Evolutionary conservation across 164 flowering plant species (phyloP).

Genomic region (Sextonia rubra): DNA sequence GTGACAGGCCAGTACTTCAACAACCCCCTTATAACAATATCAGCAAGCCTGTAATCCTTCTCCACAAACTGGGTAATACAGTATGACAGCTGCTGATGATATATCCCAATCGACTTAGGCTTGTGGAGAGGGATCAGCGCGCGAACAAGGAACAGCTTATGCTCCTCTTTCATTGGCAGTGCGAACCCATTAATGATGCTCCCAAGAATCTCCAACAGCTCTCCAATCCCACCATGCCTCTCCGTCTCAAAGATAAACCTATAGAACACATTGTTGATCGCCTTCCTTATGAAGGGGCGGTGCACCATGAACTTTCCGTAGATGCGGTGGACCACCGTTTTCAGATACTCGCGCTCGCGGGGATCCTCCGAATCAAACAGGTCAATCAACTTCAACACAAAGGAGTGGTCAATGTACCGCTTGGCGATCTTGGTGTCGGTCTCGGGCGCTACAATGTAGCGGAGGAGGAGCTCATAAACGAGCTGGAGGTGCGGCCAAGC

Average conservation of each 20-base stretch:
- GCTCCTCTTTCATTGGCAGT: constrained; percentile 54
- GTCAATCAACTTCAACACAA: constrained; percentile 41
- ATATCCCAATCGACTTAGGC: constrained; percentile 36
- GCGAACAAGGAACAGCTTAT: constrained; percentile 47
- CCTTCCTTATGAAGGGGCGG: constrained; percentile 49
- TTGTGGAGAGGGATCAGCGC: constrained; percentile 54
- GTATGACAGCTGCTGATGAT: constrained; percentile 50
- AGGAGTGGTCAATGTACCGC: constrained; percentile 45
- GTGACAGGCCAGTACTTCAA: constrained; percentile 54
- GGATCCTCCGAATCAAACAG: constrained; percentile 56
- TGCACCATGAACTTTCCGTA: constrained; percentile 55
- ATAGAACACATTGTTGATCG: constrained; percentile 45
- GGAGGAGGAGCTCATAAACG: constrained; percentile 40
- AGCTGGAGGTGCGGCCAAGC: constrained; percentile 51
- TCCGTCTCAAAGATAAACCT: constrained; percentile 51
- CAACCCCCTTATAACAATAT: constrained; percentile 46
- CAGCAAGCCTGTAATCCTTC: constrained; percentile 39
- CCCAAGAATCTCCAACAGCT: constrained; percentile 53
- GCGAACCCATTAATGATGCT: constrained; percentile 54
- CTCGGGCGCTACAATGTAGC: constrained; percentile 40
- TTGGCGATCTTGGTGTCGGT: constrained; percentile 52
- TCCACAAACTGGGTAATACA: constrained; percentile 51
- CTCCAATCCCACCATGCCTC: constrained; percentile 47
- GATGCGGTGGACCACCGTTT: constrained; percentile 48
- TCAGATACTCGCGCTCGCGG: constrained; percentile 47